Evolutionary conservation across 768 basidiomycete species (phyloP).

Genomic region (Hortiboletus campestris): DNA sequence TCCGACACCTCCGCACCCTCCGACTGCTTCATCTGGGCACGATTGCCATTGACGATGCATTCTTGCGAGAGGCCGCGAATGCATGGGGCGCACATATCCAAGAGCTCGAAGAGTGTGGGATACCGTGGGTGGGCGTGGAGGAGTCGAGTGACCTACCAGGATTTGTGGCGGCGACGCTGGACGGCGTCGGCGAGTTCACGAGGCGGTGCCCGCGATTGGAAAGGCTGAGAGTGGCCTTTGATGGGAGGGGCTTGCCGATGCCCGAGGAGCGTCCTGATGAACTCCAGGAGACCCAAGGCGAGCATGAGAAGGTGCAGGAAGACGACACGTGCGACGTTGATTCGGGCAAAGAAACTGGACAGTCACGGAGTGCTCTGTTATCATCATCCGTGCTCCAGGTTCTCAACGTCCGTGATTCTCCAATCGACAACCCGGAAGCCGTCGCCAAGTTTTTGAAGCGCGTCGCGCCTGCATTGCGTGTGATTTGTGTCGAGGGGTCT

Average conservation of each 20-base stretch:
- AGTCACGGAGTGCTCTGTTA: neutral
- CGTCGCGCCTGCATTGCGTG: slow-evolving; percentile 24
- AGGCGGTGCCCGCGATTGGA: slow-evolving; percentile 18
- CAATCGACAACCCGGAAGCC: slow-evolving; percentile 21
- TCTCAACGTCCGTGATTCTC: slow-evolving; percentile 30
- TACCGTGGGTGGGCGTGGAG: slow-evolving; percentile 26
- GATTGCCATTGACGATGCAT: slow-evolving; percentile 27
- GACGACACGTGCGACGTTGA: neutral
- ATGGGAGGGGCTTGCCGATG: slow-evolving; percentile 14
- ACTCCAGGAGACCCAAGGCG: neutral
- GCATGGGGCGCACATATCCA: slow-evolving; percentile 28
- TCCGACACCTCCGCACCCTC: slow-evolving; percentile 18
- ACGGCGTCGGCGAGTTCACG: slow-evolving; percentile 21
- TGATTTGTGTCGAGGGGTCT: slow-evolving; percentile 25
- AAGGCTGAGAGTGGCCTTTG: slow-evolving; percentile 24
- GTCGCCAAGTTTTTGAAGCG: slow-evolving; percentile 27
- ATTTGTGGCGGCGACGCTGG: slow-evolving; percentile 18
- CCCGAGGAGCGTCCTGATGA: neutral
- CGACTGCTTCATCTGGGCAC: slow-evolving; percentile 26
- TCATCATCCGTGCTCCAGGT: slow-evolving; percentile 16
- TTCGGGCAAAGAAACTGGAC: neutral
- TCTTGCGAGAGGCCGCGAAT: slow-evolving; percentile 23
- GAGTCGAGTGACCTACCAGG: slow-evolving; percentile 12
- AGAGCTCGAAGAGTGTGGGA: slow-evolving; percentile 27
- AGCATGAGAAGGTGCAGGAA: neutral